Conservation (phyloP, 2,329 filamentous ascomycete species). For the Cladorrhinum sp. region DNA sequence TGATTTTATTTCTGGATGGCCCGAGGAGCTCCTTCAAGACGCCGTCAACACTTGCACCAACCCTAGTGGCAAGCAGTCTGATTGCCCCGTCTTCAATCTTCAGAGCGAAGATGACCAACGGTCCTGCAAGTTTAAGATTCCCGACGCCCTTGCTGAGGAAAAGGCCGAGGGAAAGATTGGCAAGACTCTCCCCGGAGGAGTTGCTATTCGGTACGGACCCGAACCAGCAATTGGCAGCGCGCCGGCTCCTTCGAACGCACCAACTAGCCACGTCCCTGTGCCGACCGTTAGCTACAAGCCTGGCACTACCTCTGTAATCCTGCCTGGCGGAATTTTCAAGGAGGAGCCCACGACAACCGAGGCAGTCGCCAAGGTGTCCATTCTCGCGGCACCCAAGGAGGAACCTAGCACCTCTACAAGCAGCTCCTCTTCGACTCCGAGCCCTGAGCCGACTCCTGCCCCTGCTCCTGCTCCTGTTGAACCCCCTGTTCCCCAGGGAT, state of each 20-base stretch:
- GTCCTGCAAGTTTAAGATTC: constrained; percentile 60
- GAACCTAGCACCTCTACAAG: not conserved
- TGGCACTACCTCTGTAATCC: constrained; percentile 31
- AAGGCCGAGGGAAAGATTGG: constrained; percentile 54
- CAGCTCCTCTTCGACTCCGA: constrained; percentile 20
- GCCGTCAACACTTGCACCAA: constrained; percentile 77
- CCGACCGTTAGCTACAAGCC: constrained; percentile 38
- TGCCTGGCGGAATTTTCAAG: constrained; percentile 45
- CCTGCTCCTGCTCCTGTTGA: constrained; percentile 30
- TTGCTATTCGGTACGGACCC: constrained; percentile 42
- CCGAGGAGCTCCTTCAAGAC: constrained; percentile 62
- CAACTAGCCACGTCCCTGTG: constrained; percentile 22
- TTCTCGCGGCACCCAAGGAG: constrained; percentile 14
- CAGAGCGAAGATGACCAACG: constrained; percentile 53
- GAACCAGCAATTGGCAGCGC: constrained; percentile 23
- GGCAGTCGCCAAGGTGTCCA: constrained; percentile 15
- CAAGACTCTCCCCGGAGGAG: constrained; percentile 61
- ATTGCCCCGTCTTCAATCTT: constrained; percentile 73
- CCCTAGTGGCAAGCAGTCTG: constrained; percentile 62
- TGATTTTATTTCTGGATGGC: constrained; percentile 80
- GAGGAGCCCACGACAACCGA: constrained; percentile 15
- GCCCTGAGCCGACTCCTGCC: constrained; percentile 28
- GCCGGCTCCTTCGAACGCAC: constrained; percentile 16
- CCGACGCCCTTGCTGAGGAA: constrained; percentile 54
- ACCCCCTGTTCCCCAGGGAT: constrained; percentile 34